Percentiles rank a stretch among this genome's conserved stretches.
Conservation (phyloP, 176 grass and related monocot species). For the Eremochloa ophiuroides region DNA sequence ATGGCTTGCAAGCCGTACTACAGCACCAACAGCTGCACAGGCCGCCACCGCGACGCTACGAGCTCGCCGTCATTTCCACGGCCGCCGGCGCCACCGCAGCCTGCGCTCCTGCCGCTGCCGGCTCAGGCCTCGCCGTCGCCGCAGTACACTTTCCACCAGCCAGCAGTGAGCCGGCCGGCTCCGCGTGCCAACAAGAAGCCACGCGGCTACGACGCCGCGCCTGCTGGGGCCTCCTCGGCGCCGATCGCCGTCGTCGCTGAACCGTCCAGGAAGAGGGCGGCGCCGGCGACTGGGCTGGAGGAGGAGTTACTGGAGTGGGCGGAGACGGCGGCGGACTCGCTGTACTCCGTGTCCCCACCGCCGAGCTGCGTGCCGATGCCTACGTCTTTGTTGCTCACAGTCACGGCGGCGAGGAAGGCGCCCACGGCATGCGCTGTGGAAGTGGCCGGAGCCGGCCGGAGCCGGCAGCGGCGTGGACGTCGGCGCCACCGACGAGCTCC, state of each 20-base stretch:
- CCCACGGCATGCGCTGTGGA: conserved; percentile 35
- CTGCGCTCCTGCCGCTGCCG: conserved; percentile 58
- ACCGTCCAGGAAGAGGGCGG: conserved; percentile 2
- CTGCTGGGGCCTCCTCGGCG: conserved; percentile 19
- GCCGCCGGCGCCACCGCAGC: conserved; percentile 26
- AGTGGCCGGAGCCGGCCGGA: conserved; percentile 18
- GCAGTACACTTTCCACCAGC: conserved; percentile 9
- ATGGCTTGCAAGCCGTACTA: not conserved
- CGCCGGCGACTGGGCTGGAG: not conserved
- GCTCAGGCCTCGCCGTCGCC: not conserved
- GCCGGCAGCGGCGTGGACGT: conserved; percentile 24
- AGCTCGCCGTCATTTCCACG: conserved; percentile 12
- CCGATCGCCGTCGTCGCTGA: conserved; percentile 24
- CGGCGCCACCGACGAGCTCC: conserved; percentile 70
- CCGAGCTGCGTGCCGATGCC: conserved; percentile 86
- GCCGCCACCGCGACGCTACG: not conserved
- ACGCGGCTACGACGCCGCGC: not conserved
- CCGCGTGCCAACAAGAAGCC: conserved; percentile 34
- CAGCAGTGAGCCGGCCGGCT: not conserved
- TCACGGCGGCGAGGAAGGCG: conserved; percentile 18
- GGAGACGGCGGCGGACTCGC: conserved; percentile 23
- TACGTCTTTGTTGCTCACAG: conserved; percentile 45
- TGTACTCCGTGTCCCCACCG: conserved; percentile 67
- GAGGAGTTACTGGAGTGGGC: conserved; percentile 6
- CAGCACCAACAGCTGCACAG: not conserved